These are phyloP conservation scores for Bruguiera sexangula DNA, from an alignment of 345 rosid genomes.

Conservation along the genomic window DNA sequence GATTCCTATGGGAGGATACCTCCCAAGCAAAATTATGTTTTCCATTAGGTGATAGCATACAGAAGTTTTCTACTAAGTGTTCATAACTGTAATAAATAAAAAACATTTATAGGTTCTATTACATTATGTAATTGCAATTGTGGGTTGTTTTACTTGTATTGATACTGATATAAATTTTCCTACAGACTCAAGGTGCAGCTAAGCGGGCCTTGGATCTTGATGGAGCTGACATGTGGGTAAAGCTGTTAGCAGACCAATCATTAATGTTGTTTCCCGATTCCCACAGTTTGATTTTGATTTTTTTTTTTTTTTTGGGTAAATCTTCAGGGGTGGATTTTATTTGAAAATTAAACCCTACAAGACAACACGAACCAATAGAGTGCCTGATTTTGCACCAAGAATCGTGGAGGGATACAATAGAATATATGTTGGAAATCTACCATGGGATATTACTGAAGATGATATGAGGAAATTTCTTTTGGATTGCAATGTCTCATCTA, in stretches of 20 bases:
- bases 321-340: conserved; percentile 75
- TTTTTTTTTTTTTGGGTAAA: conserved; percentile 8
- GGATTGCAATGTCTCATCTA: conserved; percentile 58
- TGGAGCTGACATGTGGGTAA: conserved; percentile 76
- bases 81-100: too few relatives aligned
- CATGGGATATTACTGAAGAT: conserved; percentile 84
- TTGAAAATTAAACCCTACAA: conserved; percentile 78
- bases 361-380: conserved; percentile 38
- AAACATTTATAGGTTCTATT: too few relatives aligned
- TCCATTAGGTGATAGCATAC: neutral
- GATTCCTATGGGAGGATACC: neutral
- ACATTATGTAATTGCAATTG: too few relatives aligned
- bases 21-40: neutral
- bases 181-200: conserved; percentile 75
- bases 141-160: neutral
- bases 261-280: conserved; percentile 6
- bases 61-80: neutral
- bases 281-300: conserved; percentile 12
- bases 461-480: conserved; percentile 68
- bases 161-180: neutral
- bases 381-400: conserved; percentile 52
- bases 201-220: conserved; percentile 74
- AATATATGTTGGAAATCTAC: conserved; percentile 73
- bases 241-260: neutral
- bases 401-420: conserved; percentile 84